Base-by-base conservation (phyloP, 352 stramenopile species). In the Phytophthora sansomeana region DNA sequence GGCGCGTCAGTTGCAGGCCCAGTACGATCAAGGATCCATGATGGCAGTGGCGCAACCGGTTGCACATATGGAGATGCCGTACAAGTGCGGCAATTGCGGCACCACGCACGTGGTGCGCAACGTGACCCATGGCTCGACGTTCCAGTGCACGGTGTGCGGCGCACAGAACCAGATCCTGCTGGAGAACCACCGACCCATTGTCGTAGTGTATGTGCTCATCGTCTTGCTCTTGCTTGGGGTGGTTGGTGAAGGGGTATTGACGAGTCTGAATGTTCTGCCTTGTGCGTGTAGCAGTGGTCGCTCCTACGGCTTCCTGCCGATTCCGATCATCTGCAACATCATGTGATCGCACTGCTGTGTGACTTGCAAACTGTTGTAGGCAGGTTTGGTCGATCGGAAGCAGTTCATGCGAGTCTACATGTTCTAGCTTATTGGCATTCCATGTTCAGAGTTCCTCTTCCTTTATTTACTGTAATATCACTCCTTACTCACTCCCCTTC, bases 291-390 rank as follows among this genome's bases (percentile, higher is more conserved):
- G 67, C n/a, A 74, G 68, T 2, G 63, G 51, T 13, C 62, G 51
- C 41, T 78, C 63, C 38, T 82, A 67, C 53, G 48, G 78, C 33
- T 83, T 82, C 47, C 43, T 93, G 9, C 85, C 85, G 30, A 72
- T 93, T 35, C 85, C 85, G 14, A 63, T 93, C 44, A 75, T 93
- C 43, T 93, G 85, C 72, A 75, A 29, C 58, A 77, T 91, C 52
- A 84, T 87, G 81, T 90, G 68, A 55, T 7, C 35, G 24, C 17
- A 39, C 2, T 38, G 9, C 53, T 21, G 33, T 8, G 13, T 26
- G 36, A 29, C 14, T 32, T 24, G 19, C 28, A 14, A 16, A 21
- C 30, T 21, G 6, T n/a, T 55, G 26, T 24, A 24, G 21, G 21
- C 21, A 24, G 21, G 3, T 24, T 24, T 50, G 53, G 16, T 39